phyloP scores from a whole-genome alignment of 441 rosid genomes.

The Pelargonium myrrhifolium region DNA sequence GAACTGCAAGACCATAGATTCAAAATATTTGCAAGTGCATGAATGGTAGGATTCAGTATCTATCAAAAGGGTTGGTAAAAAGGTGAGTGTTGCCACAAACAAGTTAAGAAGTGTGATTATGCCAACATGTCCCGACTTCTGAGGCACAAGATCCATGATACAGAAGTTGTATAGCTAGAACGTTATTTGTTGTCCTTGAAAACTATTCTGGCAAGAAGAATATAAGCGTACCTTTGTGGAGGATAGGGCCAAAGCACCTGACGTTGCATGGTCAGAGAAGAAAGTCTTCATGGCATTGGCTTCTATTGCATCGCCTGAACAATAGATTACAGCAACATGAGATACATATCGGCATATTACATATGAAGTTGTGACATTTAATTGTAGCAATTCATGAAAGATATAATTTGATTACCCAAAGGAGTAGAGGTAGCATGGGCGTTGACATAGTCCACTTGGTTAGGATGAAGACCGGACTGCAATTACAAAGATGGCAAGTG shows the following conservation, averaged over 20 bases:
- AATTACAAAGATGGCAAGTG: slow-evolving; percentile 15
- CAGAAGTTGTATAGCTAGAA: neutral
- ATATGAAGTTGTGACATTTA: neutral
- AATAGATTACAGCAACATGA: slow-evolving; percentile 15
- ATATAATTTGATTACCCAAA: slow-evolving; percentile 45
- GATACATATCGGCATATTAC: slow-evolving; percentile 3
- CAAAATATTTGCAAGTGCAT: neutral
- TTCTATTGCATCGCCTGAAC: slow-evolving; percentile 76
- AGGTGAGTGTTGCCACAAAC: neutral
- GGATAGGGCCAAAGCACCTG: slow-evolving; percentile 75
- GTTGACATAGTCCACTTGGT: slow-evolving; percentile 77
- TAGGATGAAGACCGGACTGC: slow-evolving; percentile 71
- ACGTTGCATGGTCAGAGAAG: slow-evolving; percentile 66
- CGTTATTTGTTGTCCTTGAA: neutral
- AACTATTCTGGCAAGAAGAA: neutral
- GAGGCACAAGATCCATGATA: neutral
- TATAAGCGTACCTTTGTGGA: slow-evolving; percentile 70
- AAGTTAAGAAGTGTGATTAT: neutral
- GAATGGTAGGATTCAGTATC: neutral
- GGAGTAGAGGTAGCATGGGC: slow-evolving; percentile 97
- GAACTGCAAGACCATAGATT: neutral
- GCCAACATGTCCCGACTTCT: neutral
- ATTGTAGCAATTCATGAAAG: slow-evolving; percentile 15
- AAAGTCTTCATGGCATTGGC: slow-evolving; percentile 66
- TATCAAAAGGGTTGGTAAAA: no score